phyloP scores from a whole-genome alignment of 345 rosid species.

The Eutrema heterophyllum region DNA sequence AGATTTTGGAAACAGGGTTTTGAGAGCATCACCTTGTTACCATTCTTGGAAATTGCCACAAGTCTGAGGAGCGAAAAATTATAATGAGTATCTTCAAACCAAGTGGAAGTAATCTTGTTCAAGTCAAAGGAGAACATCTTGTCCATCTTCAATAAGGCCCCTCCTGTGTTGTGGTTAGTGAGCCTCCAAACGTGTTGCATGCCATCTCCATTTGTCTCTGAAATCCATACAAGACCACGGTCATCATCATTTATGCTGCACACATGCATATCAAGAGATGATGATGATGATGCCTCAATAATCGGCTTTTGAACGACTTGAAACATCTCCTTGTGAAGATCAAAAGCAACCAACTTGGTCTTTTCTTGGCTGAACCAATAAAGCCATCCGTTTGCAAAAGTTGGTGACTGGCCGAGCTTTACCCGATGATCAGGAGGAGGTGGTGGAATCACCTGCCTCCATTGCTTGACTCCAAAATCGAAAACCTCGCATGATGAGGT shows the following conservation, averaged over 20 bases:
- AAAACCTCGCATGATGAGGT: neutral
- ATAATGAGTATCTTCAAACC: neutral
- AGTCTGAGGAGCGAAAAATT: no score
- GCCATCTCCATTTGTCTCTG: neutral
- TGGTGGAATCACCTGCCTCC: neutral
- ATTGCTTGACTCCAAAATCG: neutral
- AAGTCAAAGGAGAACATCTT: neutral
- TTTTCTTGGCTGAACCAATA: neutral
- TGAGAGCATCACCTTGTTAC: no score
- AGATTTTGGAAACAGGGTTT: no score
- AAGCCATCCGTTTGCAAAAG: neutral
- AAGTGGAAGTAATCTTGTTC: neutral
- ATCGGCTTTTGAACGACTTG: neutral
- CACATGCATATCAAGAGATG: neutral
- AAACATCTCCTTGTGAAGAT: slow-evolving; percentile 4
- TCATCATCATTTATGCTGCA: neutral
- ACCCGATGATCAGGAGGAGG: neutral
- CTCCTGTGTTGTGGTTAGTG: slow-evolving; percentile 5
- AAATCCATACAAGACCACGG: neutral
- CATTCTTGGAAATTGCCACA: no score
- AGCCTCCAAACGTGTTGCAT: slow-evolving; percentile 11
- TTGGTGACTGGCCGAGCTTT: neutral
- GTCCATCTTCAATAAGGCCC: neutral
- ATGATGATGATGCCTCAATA: neutral
- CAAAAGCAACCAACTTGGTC: neutral